Base-by-base conservation (phyloP, 345 rosid species). In the Noccaea bulbosa region DNA sequence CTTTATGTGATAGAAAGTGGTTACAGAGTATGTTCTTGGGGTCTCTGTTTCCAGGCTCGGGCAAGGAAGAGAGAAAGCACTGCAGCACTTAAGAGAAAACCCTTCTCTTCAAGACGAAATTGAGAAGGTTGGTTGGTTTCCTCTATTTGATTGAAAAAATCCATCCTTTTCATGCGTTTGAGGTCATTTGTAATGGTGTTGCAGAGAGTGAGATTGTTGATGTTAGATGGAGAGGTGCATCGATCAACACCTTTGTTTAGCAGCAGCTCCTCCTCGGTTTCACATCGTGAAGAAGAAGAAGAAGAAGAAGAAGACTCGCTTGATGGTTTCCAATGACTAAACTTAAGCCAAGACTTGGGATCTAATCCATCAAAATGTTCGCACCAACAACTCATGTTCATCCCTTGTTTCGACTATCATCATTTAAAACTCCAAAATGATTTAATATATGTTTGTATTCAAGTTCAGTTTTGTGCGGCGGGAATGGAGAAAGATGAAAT, bases 61-160 rank as follows among this genome's bases (percentile, higher is more conserved):
- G 44, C 98, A 93, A 82, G 97, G 97, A 73, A 88, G 97, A 74
- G 98, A 91, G 24, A 91, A 63, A 78, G 94, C 98, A 62, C 68
- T 93, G 62, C 98, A 93, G 20, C 85, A 86, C 72, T 81, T 91
- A 81, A 82, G 82, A 65, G 97, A 93, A 66, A 84, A 84, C 69
- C 92, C 90, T 60, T 44, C 67, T 75, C 81, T 85, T 44, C 81
- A 66, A 2, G 91, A 80, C 12, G 93, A 91, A 76, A 84, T 93
- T 49, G 97, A 91, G 76, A 93, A 89, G 97, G 98, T 93, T 73
- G 97, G 98, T 93, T 73, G 40, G 8, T 11, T 50, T 74, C 48
- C 38, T 56, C 14, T 2, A 30, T 16, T 47, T n/a, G 37, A 39
- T 8, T 32, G 9, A 12, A 11, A 24, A 43, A 44, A 5, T 59